Percentiles rank a stretch among this genome's conserved stretches.
Evolutionary conservation across 495 filamentous ascomycete genomes (phyloP).

Genomic region (Beverwykella pulmonaria): DNA sequence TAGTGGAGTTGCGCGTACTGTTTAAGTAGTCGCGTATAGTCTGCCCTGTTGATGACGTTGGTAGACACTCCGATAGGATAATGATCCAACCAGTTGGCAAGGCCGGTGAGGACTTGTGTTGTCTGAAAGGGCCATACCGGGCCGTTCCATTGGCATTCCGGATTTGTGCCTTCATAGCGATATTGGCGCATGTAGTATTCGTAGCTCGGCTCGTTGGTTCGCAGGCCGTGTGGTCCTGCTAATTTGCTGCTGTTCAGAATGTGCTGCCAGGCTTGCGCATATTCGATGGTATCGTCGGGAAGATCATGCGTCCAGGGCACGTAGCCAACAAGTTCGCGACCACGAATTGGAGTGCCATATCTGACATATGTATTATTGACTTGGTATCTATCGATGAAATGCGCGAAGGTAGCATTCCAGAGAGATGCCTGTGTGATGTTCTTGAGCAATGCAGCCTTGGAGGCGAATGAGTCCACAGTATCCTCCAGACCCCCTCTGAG

Average conservation of each 20-base stretch:
- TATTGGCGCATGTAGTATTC: conserved; percentile 11
- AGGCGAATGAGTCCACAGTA: not conserved
- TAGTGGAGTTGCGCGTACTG: conserved; percentile 4
- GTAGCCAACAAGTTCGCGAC: conserved; percentile 12
- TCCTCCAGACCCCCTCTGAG: not conserved
- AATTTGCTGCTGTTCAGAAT: conserved; percentile 9
- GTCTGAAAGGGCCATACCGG: conserved; percentile 7
- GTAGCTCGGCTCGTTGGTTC: conserved; percentile 8
- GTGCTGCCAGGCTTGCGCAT: conserved; percentile 6
- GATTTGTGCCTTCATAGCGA: conserved; percentile 2
- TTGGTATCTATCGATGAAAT: conserved; percentile 13
- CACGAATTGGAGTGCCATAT: conserved; percentile 2
- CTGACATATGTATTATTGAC: conserved; percentile 11
- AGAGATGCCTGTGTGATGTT: not conserved
- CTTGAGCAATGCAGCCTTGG: conserved; percentile 1
- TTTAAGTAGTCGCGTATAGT: not conserved
- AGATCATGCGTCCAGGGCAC: conserved; percentile 17
- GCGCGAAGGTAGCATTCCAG: conserved; percentile 7
- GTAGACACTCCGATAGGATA: not conserved
- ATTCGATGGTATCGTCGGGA: conserved; percentile 7
- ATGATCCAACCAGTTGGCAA: conserved; percentile 7
- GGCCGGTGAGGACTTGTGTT: not conserved
- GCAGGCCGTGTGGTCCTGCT: not conserved
- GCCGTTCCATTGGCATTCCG: conserved; percentile 13
- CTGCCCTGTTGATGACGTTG: not conserved